These are phyloP conservation scores for Ophiosphaerella narmari DNA, from an alignment of 2,329 filamentous ascomycete species.

Conservation along the genomic window DNA sequence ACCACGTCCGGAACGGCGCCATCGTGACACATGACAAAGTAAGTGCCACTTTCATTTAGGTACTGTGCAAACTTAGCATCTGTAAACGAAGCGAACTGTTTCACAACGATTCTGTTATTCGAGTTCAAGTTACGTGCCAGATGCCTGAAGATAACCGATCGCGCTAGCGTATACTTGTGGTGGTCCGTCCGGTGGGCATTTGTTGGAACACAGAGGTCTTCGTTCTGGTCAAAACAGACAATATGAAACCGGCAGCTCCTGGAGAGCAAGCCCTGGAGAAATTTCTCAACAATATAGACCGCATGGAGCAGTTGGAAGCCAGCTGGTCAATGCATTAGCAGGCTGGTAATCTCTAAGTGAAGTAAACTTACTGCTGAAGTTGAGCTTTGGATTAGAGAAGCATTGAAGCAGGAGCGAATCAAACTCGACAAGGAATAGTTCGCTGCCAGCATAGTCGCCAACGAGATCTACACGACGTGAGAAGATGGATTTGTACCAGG, in stretches of 20 bases:
- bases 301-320: constrained; percentile 76
- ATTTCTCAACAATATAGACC: constrained; percentile 69
- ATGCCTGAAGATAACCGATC: constrained; percentile 63
- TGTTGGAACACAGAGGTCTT: constrained; percentile 61
- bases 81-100: constrained; percentile 54
- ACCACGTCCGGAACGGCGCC: constrained; percentile 48
- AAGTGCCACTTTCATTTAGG: constrained; percentile 58
- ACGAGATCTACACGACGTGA: constrained; percentile 57
- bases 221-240: constrained; percentile 67
- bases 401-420: constrained; percentile 70
- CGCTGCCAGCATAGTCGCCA: constrained; percentile 75
- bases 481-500: neutral
- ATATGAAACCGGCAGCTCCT: constrained; percentile 74
- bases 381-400: constrained; percentile 64
- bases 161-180: constrained; percentile 64
- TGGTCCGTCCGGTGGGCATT: constrained; percentile 36
- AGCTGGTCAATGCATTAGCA: constrained; percentile 11
- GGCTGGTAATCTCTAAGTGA: neutral
- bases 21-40: constrained; percentile 73
- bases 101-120: constrained; percentile 50
- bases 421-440: constrained; percentile 73
- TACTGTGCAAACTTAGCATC: constrained; percentile 61
- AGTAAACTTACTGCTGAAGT: constrained; percentile 54
- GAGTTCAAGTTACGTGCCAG: constrained; percentile 36
- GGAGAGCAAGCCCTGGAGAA: constrained; percentile 64